These are phyloP conservation scores for Camelina sativa DNA, from an alignment of 345 rosid species.

Conservation along the genomic window DNA sequence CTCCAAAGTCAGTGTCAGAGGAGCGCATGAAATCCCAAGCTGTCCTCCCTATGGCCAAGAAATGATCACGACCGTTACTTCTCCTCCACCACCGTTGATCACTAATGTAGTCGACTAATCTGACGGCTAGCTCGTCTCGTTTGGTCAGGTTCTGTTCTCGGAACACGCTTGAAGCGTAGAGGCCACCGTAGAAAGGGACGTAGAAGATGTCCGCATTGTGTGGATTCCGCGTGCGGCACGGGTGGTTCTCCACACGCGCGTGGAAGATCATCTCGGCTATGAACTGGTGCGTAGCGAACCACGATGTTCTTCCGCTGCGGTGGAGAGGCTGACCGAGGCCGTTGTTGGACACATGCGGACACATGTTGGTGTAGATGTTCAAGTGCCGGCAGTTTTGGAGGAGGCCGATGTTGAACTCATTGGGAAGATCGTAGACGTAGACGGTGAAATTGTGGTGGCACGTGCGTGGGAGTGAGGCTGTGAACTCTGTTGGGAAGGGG, in stretches of 20 bases:
- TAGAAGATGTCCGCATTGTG: constrained; percentile 52
- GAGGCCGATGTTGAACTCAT: constrained; percentile 49
- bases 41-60: constrained; percentile 56
- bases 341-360: constrained; percentile 51
- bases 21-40: constrained; percentile 62
- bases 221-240: constrained; percentile 60
- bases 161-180: constrained; percentile 56
- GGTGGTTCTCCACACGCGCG: constrained; percentile 52
- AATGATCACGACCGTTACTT: constrained; percentile 65
- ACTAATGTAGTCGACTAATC: constrained; percentile 40
- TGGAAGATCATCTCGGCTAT: constrained; percentile 57
- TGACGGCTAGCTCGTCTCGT: constrained; percentile 49
- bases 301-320: not conserved
- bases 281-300: constrained; percentile 62
- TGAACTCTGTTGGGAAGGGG: not conserved
- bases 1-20: constrained; percentile 52
- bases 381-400: constrained; percentile 51
- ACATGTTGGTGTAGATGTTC: constrained; percentile 57
- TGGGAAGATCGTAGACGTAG: constrained; percentile 58
- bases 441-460: constrained; percentile 42
- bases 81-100: constrained; percentile 52
- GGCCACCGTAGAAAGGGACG: constrained; percentile 62
- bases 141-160: constrained; percentile 53
- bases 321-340: constrained; percentile 57
- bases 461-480: constrained; percentile 5